Percentiles rank a stretch among this genome's conserved stretches.
phyloP scores from a whole-genome alignment of 805 yeast genomes.

The Cyberlindnera euphorbiae region DNA sequence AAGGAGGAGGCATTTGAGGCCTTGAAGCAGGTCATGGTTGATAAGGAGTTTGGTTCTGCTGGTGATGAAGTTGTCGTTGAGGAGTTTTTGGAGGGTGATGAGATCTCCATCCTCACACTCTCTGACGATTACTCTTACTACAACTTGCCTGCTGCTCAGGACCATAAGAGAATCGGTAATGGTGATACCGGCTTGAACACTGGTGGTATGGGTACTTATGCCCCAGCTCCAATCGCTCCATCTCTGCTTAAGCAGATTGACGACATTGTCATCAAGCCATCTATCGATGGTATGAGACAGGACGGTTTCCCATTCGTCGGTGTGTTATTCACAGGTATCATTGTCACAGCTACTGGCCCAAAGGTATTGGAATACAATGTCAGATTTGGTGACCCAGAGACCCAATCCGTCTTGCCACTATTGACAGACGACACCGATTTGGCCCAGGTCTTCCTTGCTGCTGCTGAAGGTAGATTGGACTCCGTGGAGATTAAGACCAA shows the following conservation, averaged over 20 bases:
- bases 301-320: conserved; percentile 97
- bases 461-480: conserved; percentile 92
- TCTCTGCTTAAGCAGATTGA: conserved; percentile 66
- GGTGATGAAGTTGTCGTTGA: conserved; percentile 95
- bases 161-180: conserved; percentile 92
- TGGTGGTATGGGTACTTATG: conserved; percentile 99
- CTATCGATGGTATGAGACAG: conserved; percentile 92
- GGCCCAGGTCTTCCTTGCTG: conserved; percentile 87
- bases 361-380: conserved; percentile 96
- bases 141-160: conserved; percentile 96
- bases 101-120: conserved; percentile 85
- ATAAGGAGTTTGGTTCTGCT: conserved; percentile 83
- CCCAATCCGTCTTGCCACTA: conserved; percentile 92
- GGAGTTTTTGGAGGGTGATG: conserved; percentile 95
- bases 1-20: conserved; percentile 84
- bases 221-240: conserved; percentile 94
- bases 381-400: conserved; percentile 98
- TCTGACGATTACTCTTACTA: conserved; percentile 90
- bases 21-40: conserved; percentile 83
- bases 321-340: conserved; percentile 90
- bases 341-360: conserved; percentile 85
- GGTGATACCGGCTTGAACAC: conserved; percentile 94
- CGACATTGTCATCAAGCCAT: conserved; percentile 75
- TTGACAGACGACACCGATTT: conserved; percentile 81
- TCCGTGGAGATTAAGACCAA: conserved; percentile 59